Evolutionary conservation across 1,284 basidiomycete genomes (phyloP), one percentile per base, ranked within the genome.

Genomic region (Ganoderma resinaceum): DNA sequence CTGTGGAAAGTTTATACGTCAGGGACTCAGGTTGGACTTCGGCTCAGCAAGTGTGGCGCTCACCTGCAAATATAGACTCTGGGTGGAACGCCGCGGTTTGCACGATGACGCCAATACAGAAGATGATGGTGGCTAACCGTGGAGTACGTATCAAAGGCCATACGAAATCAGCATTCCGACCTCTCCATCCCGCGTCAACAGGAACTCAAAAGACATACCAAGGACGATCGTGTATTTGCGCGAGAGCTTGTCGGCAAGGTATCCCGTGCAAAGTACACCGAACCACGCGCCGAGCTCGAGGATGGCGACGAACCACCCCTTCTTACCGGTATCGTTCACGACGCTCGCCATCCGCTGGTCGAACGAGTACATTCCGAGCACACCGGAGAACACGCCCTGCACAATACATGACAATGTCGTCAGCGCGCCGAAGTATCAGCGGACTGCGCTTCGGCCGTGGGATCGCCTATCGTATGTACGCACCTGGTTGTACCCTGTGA

Each of bases 231-330:
- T 91, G 74, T 88, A 90, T 77, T 91, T 91, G 62, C 92, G 83
- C 16, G 91, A 92, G 37, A 92, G 78, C 76, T 85, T 88, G 74
- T 93, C 92, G n/a, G 89, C 89, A 63, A 92, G 80, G 74, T 87
- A 89, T 43, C 90, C 90, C 33, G 89, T 90, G 68, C 85, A 78
- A 31, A 92, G 84, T n/a, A 91, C 90, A 70, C 91, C 90, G 70
- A 89, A 82, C 91, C 90, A 92, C 26, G 91, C 91, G 69, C 90
- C 90, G 20, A 91, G 82, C 78, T 91, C 90, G 29, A 91, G 83
- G 73, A 92, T 89, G 52, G 90, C 81, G 3, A 91, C 89, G 11
- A 91, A 81, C 90, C 90, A 91, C 2, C 90, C 90, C 79, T 91
- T 88, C 40, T 82, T 85, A 5, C 79, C 82, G 1, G 86, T 43